These are phyloP conservation scores for Suhomyces faveliae DNA, from an alignment of 805 yeast species.

Conservation along the genomic window DNA sequence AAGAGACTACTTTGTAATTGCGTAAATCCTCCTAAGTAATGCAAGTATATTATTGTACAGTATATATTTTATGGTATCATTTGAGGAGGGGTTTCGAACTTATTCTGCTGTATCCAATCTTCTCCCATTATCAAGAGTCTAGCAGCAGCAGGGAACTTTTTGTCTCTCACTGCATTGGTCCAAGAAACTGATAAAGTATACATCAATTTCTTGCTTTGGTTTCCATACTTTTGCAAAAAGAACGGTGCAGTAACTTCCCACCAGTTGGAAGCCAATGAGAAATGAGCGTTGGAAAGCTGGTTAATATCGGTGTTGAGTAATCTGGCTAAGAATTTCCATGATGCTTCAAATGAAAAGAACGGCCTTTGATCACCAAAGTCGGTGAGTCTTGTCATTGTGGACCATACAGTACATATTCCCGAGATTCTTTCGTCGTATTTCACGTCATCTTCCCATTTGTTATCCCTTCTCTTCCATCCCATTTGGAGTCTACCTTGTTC, in stretches of 20 bases:
- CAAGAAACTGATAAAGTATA: conserved; percentile 46
- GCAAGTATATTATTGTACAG: background rate
- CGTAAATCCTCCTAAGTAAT: too few species aligned
- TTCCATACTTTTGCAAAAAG: conserved; percentile 58
- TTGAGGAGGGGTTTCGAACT: conserved; percentile 42
- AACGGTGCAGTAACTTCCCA: conserved; percentile 80
- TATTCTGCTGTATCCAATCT: conserved; percentile 59
- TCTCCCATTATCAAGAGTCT: conserved; percentile 76
- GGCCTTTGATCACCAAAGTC: conserved; percentile 9
- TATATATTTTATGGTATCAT: conserved; percentile 22
- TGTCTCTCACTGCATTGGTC: conserved; percentile 50
- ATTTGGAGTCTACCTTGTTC: conserved; percentile 77
- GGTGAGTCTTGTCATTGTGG: conserved; percentile 59
- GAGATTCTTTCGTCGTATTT: conserved; percentile 82
- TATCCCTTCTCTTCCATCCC: conserved; percentile 77
- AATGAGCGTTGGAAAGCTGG: conserved; percentile 66
- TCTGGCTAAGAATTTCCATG: conserved; percentile 77
- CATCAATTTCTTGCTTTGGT: conserved; percentile 67
- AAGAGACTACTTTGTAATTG: too few species aligned
- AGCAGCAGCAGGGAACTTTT: conserved; percentile 72
- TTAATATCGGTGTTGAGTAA: conserved; percentile 54
- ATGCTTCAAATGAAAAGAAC: conserved; percentile 38
- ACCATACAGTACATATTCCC: conserved; percentile 81
- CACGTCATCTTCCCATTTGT: conserved; percentile 59
- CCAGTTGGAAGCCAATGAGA: conserved; percentile 73